phyloP scores from a whole-genome alignment of 768 basidiomycete genomes.

The Hericium alpestre region DNA sequence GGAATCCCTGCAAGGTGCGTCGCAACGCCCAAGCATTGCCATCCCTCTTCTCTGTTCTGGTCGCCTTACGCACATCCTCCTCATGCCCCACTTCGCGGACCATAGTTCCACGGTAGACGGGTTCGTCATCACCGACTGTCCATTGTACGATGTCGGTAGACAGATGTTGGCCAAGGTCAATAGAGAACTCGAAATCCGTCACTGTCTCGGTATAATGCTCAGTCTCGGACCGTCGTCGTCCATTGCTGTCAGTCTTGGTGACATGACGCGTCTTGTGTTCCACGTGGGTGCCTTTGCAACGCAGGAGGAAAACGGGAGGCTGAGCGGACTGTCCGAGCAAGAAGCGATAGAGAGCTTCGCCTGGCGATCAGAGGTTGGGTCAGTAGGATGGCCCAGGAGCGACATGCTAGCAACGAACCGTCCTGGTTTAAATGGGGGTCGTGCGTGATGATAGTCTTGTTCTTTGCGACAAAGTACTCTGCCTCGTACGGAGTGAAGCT shows the following conservation, averaged over 20 bases:
- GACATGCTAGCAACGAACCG: slow-evolving; percentile 24
- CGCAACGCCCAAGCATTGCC: slow-evolving; percentile 36
- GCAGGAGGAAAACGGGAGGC: slow-evolving; percentile 36
- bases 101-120: slow-evolving; percentile 57
- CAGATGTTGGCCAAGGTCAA: slow-evolving; percentile 39
- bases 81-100: slow-evolving; percentile 40
- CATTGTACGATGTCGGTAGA: slow-evolving; percentile 37
- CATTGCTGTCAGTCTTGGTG: slow-evolving; percentile 23
- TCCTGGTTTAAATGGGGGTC: slow-evolving; percentile 60
- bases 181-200: slow-evolving; percentile 59
- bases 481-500: slow-evolving; percentile 54
- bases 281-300: slow-evolving; percentile 43
- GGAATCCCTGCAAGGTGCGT: slow-evolving; percentile 36
- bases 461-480: slow-evolving; percentile 37
- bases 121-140: slow-evolving; percentile 52
- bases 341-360: slow-evolving; percentile 67
- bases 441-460: slow-evolving; percentile 55
- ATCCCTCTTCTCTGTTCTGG: slow-evolving; percentile 29
- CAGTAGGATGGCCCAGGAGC: neutral
- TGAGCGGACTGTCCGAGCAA: slow-evolving; percentile 44
- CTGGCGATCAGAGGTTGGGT: slow-evolving; percentile 21
- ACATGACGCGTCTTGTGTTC: slow-evolving; percentile 44
- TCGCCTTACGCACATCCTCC: slow-evolving; percentile 29
- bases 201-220: slow-evolving; percentile 52
- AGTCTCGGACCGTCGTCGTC: slow-evolving; percentile 23